Base-by-base conservation (phyloP, 148 eudicot species). In the Persicaria maculosa region DNA sequence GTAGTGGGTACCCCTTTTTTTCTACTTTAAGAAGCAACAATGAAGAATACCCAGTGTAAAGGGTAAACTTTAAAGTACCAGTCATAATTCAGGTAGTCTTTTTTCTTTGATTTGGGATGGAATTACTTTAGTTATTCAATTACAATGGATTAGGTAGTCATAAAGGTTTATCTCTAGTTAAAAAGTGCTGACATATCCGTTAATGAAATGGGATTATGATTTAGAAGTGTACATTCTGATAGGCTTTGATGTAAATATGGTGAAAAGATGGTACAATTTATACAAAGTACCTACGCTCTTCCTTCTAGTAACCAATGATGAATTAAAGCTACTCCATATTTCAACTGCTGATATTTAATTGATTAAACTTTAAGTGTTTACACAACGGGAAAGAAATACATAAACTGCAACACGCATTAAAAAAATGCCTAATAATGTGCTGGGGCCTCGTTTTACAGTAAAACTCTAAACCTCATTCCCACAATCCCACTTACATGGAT, bases 121-220 rank as follows among this genome's bases (percentile, higher is more conserved):
- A 25, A 31, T 4, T 9, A 61, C 25, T 0, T 61, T 25, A 4
- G 9, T 9, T 22, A 15, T 59, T 8, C 8, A 59, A 65, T 3
- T 65, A 40, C 31, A 10, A 36, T 62, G 68, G 68, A 9, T 31
- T 65, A 65, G 70, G 70, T 12, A 65, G 70, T 31, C 70, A 65
- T 36, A 65, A 65, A 65, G n/a, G 46, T 12, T 43, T 65, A 36
- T 65, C 36, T 65, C 44, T 36, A 64, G 70, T 65, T 15, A 40
- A 25, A 65, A 12, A 36, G 19, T 36, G 40, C 15, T 65, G 70
- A 12, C 69, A 31, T 31, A 31, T 31, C 45, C 69, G 4, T 0
- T 64, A 36, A 64, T 40, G n/a, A 36, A 6, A 15, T 57, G 62
- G 62, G 62, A 20, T 57, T 19, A 57, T 6, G 16, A 31, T 31